Evolutionary conservation across 345 rosid genomes (phyloP), one percentile per base, ranked within the genome.

Genomic region (Kernera saxatilis): DNA sequence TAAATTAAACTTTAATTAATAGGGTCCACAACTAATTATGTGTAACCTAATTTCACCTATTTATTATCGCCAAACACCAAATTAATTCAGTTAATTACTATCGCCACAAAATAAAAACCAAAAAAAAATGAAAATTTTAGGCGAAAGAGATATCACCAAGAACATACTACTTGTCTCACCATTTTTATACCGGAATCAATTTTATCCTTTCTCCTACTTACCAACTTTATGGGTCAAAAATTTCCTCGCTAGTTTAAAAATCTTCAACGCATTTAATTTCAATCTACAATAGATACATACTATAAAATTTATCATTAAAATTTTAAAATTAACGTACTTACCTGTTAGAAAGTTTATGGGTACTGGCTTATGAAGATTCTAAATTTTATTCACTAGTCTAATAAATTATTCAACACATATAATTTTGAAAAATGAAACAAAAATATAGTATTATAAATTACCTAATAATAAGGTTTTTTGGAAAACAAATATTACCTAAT

Each of bases 401-500:
- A 22, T 43, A 46, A 8, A 37, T 3, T n/a, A 33, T 2, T 57
- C 51, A 27, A 39, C n/a, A 40, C 30, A 67, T 3, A 23, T 17
- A 12, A 36, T 46, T 13, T 17, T 5, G 27, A 26, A 26, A 33
- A 36, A 17, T 27, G 21, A 32, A 57, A 35, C 1, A 52, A 4
- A 58, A 8, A 8, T 2, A 36, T 48, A 39, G 22, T 29, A 69
- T 3, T 50, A 40, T 22, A 65, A 7, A 3, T 8, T 1, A 27
- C 67, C 22, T 26, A 13, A 60, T 26, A 13, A 60, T 14, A 18
- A 13, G 17, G 51, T 58, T 21, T 58, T 21, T 25, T 11, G n/a
- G 14, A 14, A 71, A 18, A 39, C 2, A 10, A 37, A 32, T 40
- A 56, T 70, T 50, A 90, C 97, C 97, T 85, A 55, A 90, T 85